Conservation (phyloP, 768 basidiomycete species). For the Pleurotus citrinopileatus region DNA sequence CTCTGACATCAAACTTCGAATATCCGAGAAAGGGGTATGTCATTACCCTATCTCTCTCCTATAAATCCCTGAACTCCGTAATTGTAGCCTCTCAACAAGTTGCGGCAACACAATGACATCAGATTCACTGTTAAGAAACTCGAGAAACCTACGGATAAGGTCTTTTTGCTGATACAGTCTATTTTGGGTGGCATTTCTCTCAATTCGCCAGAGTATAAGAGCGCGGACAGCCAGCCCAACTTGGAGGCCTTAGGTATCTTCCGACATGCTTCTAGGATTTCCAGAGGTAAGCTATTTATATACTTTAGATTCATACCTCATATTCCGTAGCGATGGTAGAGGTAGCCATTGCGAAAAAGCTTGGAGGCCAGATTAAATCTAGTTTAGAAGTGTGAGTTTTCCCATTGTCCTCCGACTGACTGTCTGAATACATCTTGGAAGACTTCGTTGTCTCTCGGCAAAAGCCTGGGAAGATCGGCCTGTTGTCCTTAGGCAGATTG, state of each 20-base stretch:
- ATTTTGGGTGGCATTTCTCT: slow-evolving; percentile 71
- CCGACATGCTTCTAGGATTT: slow-evolving; percentile 73
- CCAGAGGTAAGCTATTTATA: slow-evolving; percentile 49
- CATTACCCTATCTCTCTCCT: background rate
- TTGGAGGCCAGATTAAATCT: slow-evolving; percentile 66
- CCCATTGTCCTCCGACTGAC: background rate
- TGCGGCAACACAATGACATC: slow-evolving; percentile 72
- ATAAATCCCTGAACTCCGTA: background rate
- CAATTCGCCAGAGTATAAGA: slow-evolving; percentile 66
- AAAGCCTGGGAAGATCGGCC: slow-evolving; percentile 93
- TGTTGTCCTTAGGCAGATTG: slow-evolving; percentile 80
- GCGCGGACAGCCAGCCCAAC: slow-evolving; percentile 64
- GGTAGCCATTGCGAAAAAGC: slow-evolving; percentile 62
- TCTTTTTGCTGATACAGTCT: slow-evolving; percentile 82
- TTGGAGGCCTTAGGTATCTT: slow-evolving; percentile 72
- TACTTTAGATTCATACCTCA: too few relatives aligned
- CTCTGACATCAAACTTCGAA: slow-evolving; percentile 63
- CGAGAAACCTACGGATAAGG: slow-evolving; percentile 72
- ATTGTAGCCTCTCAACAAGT: slow-evolving; percentile 55
- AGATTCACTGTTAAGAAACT: slow-evolving; percentile 73
- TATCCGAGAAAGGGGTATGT: slow-evolving; percentile 70
- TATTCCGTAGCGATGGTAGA: slow-evolving; percentile 74
- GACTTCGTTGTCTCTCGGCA: slow-evolving; percentile 73
- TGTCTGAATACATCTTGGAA: slow-evolving; percentile 21
- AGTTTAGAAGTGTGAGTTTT: slow-evolving; percentile 71